phyloP scores from a whole-genome alignment of 2,329 filamentous ascomycete species.

The Calonectria pauciramosa region DNA sequence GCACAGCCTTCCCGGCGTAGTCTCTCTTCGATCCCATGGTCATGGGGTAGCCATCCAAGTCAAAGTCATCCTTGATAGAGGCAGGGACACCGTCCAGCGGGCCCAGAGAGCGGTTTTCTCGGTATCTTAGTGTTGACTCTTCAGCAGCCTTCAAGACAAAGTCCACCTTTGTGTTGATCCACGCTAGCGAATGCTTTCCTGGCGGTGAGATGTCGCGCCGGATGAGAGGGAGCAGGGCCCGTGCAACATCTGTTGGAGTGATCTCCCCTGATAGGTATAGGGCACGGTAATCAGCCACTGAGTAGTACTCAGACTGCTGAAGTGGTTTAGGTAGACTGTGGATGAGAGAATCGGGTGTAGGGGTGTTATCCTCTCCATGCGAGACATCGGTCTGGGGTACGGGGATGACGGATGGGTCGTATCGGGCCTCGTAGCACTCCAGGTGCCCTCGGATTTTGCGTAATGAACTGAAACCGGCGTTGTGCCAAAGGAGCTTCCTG shows the following conservation, averaged over 20 bases:
- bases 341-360: neutral
- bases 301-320: constrained; percentile 51
- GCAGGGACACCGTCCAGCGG: constrained; percentile 81
- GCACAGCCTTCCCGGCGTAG: constrained; percentile 63
- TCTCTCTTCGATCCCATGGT: constrained; percentile 74
- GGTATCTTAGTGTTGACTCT: constrained; percentile 61
- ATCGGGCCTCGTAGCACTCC: constrained; percentile 63
- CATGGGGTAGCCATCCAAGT: constrained; percentile 78
- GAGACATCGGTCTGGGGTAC: constrained; percentile 50
- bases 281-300: constrained; percentile 59
- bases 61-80: constrained; percentile 82
- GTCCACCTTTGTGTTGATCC: constrained; percentile 58
- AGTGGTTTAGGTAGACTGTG: constrained; percentile 51
- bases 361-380: neutral
- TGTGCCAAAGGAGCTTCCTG: constrained; percentile 61
- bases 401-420: constrained; percentile 62
- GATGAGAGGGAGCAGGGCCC: constrained; percentile 60
- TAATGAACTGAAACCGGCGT: constrained; percentile 73
- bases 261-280: constrained; percentile 60
- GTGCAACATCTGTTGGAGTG: constrained; percentile 60
- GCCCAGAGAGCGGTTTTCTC: constrained; percentile 69
- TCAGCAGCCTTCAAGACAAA: constrained; percentile 58
- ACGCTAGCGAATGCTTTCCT: constrained; percentile 58
- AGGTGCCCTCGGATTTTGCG: constrained; percentile 67
- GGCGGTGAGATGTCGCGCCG: constrained; percentile 53